phyloP scores from a whole-genome alignment of 2,329 filamentous ascomycete species.

The Talaromyces sp. region DNA sequence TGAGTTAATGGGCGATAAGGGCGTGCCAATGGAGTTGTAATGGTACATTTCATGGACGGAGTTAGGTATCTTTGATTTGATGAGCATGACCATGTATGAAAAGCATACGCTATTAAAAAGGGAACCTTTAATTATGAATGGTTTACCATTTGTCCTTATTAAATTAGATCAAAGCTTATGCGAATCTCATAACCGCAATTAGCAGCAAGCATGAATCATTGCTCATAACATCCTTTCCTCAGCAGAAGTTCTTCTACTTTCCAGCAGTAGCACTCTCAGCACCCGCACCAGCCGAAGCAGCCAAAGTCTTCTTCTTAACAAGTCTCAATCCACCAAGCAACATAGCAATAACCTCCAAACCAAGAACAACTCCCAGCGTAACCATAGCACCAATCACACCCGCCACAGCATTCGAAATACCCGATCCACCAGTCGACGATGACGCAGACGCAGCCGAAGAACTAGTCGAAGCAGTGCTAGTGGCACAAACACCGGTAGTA shows the following conservation, averaged over 20 bases:
- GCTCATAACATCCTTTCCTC: neutral
- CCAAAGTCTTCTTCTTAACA: conserved; percentile 50
- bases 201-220: neutral
- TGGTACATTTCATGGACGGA: neutral
- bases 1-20: conserved; percentile 62
- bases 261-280: neutral
- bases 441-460: conserved; percentile 21
- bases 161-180: neutral
- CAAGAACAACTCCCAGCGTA: conserved; percentile 63
- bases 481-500: conserved; percentile 64
- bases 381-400: conserved; percentile 77
- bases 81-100: neutral
- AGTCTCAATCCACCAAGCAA: conserved; percentile 58
- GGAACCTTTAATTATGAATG: neutral
- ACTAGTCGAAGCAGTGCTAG: conserved; percentile 26
- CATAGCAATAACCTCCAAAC: conserved; percentile 54
- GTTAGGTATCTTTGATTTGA: neutral
- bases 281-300: neutral
- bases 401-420: conserved; percentile 68
- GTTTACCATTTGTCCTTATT: neutral
- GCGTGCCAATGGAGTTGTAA: conserved; percentile 18
- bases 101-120: neutral
- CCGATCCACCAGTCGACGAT: conserved; percentile 34
- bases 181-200: neutral
- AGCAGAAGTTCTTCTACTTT: neutral